Percentiles rank a stretch among this genome's conserved stretches.
phyloP scores from a whole-genome alignment of 352 stramenopile genomes.

The Pythium volutum region DNA sequence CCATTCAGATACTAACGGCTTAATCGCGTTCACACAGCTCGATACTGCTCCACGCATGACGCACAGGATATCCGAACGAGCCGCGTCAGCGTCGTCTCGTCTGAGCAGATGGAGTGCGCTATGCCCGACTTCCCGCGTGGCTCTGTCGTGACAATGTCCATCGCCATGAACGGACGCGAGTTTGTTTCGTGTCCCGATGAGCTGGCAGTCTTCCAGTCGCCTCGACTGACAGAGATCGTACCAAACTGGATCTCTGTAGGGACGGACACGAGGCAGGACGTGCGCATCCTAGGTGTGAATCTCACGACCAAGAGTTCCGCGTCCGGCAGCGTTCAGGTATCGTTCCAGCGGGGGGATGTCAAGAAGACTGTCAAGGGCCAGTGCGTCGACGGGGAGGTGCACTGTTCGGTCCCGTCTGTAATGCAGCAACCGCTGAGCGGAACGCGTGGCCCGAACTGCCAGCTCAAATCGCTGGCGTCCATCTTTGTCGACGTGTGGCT shows the following conservation, averaged over 20 bases:
- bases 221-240: slow-evolving; percentile 45
- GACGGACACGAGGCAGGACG: slow-evolving; percentile 16
- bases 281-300: slow-evolving; percentile 52
- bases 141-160: slow-evolving; percentile 39
- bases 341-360: slow-evolving; percentile 31
- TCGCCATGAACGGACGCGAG: slow-evolving; percentile 69
- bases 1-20: too few relatives aligned
- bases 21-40: too few relatives aligned
- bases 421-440: background rate
- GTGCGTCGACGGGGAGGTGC: slow-evolving; percentile 27
- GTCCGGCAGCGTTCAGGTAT: slow-evolving; percentile 33
- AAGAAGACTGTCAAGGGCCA: slow-evolving; percentile 16
- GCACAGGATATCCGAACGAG: slow-evolving; percentile 33
- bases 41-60: slow-evolving; percentile 24
- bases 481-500: slow-evolving; percentile 69
- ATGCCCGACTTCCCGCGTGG: slow-evolving; percentile 60
- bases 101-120: slow-evolving; percentile 47
- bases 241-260: slow-evolving; percentile 50
- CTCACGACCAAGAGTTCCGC: slow-evolving; percentile 31
- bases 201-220: slow-evolving; percentile 57
- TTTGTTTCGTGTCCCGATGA: slow-evolving; percentile 50
- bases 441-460: background rate
- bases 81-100: slow-evolving; percentile 37
- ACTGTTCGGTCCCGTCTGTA: slow-evolving; percentile 13
- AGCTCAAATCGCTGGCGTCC: slow-evolving; percentile 6